Conservation (phyloP, 192 early-diverging fungal genomes). For the Linnemannia hyalina region DNA sequence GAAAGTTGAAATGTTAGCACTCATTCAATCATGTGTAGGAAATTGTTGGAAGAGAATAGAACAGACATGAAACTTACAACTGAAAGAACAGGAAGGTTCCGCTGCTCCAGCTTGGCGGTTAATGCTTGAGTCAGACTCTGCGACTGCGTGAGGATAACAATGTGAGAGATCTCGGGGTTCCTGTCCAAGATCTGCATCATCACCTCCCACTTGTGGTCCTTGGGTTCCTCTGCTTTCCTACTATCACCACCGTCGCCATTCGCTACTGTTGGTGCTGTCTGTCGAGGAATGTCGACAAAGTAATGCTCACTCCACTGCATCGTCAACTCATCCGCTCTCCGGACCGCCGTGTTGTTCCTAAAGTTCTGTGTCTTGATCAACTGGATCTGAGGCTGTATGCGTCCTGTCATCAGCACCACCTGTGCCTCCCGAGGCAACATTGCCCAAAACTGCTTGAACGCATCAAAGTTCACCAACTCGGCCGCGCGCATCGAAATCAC, state of each 20-base stretch:
- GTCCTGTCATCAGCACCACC: slow-evolving; percentile 40
- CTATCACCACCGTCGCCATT: not conserved
- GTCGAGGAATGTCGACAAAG: slow-evolving; percentile 12
- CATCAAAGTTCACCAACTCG: slow-evolving; percentile 38
- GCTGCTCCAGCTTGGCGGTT: slow-evolving; percentile 20
- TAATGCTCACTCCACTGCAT: slow-evolving; percentile 57
- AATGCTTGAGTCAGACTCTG: slow-evolving; percentile 42
- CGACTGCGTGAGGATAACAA: slow-evolving; percentile 48
- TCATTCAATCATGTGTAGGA: not conserved
- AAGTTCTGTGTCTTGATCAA: slow-evolving; percentile 25
- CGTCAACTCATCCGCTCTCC: slow-evolving; percentile 46
- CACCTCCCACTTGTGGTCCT: slow-evolving; percentile 34
- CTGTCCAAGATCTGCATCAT: slow-evolving; percentile 34
- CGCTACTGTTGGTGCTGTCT: not conserved
- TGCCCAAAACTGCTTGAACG: slow-evolving; percentile 45
- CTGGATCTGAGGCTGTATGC: slow-evolving; percentile 30
- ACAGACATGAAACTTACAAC: slow-evolving; percentile 22
- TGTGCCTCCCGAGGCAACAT: slow-evolving; percentile 28
- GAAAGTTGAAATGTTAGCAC: not conserved
- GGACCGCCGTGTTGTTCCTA: slow-evolving; percentile 26
- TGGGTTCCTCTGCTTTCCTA: not conserved
- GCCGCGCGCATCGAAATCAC: slow-evolving; percentile 46
- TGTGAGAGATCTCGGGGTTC: slow-evolving; percentile 46
- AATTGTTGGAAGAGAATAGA: not conserved
- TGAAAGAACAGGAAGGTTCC: slow-evolving; percentile 35